A percentile compares a stretch with the other conserved stretches of the same genome.
These are phyloP conservation scores for Trichoderma atroviride DNA, from an alignment of 2,329 filamentous ascomycete genomes.

Conservation along the genomic window DNA sequence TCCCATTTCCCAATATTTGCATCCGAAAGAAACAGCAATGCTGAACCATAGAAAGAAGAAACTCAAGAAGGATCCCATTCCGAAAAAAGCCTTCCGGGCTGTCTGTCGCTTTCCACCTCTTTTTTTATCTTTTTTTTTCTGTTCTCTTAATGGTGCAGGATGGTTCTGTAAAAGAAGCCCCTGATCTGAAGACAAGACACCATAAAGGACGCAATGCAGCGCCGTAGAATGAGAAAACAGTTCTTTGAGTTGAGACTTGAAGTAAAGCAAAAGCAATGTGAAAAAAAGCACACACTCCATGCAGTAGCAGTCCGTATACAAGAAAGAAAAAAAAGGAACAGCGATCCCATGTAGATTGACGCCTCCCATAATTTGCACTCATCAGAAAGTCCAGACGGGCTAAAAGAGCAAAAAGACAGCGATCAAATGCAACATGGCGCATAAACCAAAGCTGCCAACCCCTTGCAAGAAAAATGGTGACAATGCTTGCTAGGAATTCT, in stretches of 20 bases:
- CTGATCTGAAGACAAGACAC: constrained; percentile 29
- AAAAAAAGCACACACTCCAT: constrained; percentile 28
- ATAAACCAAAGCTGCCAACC: constrained; percentile 48
- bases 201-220: constrained; percentile 31
- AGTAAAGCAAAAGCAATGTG: constrained; percentile 27
- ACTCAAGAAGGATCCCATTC: neutral
- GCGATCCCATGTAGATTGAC: constrained; percentile 33
- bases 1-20: constrained; percentile 1
- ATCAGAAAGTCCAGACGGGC: constrained; percentile 50
- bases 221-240: constrained; percentile 33
- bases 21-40: constrained; percentile 17
- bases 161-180: neutral
- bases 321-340: constrained; percentile 8
- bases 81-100: constrained; percentile 7
- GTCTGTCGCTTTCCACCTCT: constrained; percentile 12
- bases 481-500: neutral
- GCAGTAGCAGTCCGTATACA: constrained; percentile 7
- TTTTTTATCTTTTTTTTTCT: neutral
- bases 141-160: constrained; percentile 2
- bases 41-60: constrained; percentile 1
- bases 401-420: constrained; percentile 52
- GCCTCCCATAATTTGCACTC: constrained; percentile 47
- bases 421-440: constrained; percentile 47
- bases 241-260: constrained; percentile 36
- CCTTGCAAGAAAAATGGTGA: neutral